Conservation (phyloP, 176 grass and related monocot species). For the Zea luxurians region DNA sequence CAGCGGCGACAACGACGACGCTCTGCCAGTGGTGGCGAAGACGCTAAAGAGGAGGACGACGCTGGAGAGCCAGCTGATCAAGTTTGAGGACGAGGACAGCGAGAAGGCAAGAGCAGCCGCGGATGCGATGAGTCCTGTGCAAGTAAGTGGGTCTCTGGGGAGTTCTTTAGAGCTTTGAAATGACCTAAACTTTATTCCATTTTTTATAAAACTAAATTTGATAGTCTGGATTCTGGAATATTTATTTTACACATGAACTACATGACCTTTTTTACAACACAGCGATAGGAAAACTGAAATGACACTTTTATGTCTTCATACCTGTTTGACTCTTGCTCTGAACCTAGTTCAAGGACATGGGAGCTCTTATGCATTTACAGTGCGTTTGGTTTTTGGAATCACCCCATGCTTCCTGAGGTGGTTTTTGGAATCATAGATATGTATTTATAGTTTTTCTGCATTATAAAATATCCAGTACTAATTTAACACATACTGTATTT, state of each 20-base stretch:
- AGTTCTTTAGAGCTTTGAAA: slow-evolving; percentile 33
- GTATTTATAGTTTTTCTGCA: too few relatives aligned
- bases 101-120: too few relatives aligned
- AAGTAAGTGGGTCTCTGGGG: neutral
- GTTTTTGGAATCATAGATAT: too few relatives aligned
- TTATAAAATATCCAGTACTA: slow-evolving; percentile 8
- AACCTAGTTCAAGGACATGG: neutral
- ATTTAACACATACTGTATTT: neutral
- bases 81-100: too few relatives aligned
- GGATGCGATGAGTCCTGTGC: too few relatives aligned
- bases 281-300: neutral
- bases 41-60: too few relatives aligned
- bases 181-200: neutral
- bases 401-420: too few relatives aligned
- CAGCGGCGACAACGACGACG: slow-evolving; percentile 31
- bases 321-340: slow-evolving; percentile 3
- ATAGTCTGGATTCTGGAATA: neutral
- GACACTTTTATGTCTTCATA: neutral
- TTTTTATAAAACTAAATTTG: neutral
- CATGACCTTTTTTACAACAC: neutral
- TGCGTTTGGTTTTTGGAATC: too few relatives aligned
- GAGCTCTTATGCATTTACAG: neutral
- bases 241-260: neutral
- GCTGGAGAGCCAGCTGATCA: too few relatives aligned
- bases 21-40: slow-evolving; percentile 4